Base-by-base conservation (phyloP, 495 filamentous ascomycete species). In the Tuber magnatum region DNA sequence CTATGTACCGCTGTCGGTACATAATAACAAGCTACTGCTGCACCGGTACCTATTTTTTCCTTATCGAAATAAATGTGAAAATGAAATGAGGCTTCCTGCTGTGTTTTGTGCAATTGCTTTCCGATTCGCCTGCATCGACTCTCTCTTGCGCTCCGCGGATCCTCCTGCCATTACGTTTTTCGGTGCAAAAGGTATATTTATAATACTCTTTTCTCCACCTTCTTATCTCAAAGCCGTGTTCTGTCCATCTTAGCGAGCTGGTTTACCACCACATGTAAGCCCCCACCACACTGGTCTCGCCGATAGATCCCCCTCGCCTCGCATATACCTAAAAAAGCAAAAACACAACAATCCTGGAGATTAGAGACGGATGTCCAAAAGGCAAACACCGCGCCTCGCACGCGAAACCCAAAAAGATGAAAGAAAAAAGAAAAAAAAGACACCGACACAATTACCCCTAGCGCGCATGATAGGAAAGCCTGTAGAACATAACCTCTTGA, bases 181-280 rank as follows among this genome's bases (percentile, higher is more conserved):
- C 56, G 35, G 56, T 28, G 32, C 56, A 65, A 65, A 65, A 65
- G 56, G 56, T 65, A 65, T 65, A 35, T 65, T 65, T 65, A 65
- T 65, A 65, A 65, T 65, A 65, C 56, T 28, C 32, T 18, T 8
- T 65, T 65, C 56, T 32, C 56, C 56, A 35, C 32, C 51, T 65
- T 35, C 56, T 65, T 65, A 65, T 65, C 56, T 35, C 56, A 32
- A 65, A 3, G 56, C 14, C 56, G 28, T 65, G 56, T 35, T 65
- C 51, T 28, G n/a, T 61, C 56, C 28, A 65, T 6, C 56, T 65
- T 65, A 35, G 28, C 56, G 56, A 65, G 28, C 16, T 65, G 28
- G 56, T 65, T 20, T 65, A 35, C 10, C 56, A 35, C 56, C 56
- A 10, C 56, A 65, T 65, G 28, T 35, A 65, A 65, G 56, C 56